Conservation (phyloP, 495 filamentous ascomycete genomes). For the Letharia columbiana region DNA sequence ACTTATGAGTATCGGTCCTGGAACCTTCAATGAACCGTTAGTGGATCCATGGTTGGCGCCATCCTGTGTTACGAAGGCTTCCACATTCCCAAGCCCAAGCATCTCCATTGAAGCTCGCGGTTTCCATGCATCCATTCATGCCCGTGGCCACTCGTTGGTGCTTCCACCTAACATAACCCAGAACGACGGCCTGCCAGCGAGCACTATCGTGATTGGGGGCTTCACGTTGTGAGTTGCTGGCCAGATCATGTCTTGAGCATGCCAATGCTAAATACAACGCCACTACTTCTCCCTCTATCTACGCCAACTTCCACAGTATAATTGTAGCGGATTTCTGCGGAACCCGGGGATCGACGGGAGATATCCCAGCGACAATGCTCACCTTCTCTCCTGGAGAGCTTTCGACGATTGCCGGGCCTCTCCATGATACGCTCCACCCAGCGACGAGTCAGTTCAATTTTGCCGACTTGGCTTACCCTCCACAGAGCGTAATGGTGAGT, state of each 20-base stretch:
- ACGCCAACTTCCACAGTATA: conserved; percentile 11
- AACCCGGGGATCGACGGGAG: background rate
- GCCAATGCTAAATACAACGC: background rate
- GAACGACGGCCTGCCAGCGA: background rate
- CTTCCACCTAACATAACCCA: conserved; percentile 3
- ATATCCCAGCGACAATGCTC: conserved; percentile 7
- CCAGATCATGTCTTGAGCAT: background rate
- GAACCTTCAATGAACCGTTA: conserved; percentile 6
- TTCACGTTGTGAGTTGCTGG: conserved; percentile 3
- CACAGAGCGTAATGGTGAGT: conserved; percentile 12
- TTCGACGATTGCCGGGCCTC: conserved; percentile 10
- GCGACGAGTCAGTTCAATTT: conserved; percentile 8
- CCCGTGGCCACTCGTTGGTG: conserved; percentile 1
- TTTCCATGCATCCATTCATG: background rate
- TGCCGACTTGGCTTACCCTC: conserved; percentile 12
- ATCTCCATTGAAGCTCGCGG: background rate
- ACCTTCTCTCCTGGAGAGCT: conserved; percentile 16
- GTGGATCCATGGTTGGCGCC: conserved; percentile 6
- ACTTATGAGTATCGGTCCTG: background rate
- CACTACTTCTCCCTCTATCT: conserved; percentile 13
- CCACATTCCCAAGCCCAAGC: background rate
- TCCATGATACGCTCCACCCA: background rate
- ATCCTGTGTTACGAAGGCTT: background rate
- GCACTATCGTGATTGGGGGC: background rate
- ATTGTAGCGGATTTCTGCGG: background rate